A percentile compares a stretch with the other conserved stretches of the same genome.
These are phyloP conservation scores for Nicotiana attenuata DNA, from an alignment of 257 asterid genomes.

Conservation along the genomic window DNA sequence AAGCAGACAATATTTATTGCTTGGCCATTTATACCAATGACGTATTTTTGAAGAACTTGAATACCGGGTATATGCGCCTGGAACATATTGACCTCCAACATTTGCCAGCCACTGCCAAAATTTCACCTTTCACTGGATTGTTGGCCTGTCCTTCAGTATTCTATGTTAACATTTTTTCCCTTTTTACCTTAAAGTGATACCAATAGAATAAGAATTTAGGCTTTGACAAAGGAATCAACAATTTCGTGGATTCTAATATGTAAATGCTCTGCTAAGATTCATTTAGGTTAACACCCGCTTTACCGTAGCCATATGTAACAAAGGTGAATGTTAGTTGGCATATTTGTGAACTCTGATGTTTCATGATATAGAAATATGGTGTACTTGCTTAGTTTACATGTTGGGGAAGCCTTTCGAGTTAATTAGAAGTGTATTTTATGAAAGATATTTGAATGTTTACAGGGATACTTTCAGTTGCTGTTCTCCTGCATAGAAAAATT, in stretches of 20 bases:
- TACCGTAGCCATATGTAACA: not conserved
- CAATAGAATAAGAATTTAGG: not conserved
- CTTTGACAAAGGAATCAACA: not conserved
- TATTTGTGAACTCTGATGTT: not conserved
- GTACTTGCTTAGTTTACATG: not conserved
- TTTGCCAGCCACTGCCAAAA: not conserved
- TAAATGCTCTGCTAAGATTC: not conserved
- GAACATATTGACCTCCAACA: not conserved
- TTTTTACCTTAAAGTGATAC: not conserved
- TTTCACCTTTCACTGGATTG: not conserved
- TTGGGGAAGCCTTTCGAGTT: not conserved
- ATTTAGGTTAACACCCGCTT: not conserved
- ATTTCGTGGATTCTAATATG: not conserved
- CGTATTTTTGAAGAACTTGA: not conserved
- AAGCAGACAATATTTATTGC: not conserved
- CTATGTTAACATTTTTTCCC: not conserved
- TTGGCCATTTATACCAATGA: not conserved
- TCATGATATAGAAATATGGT: not conserved
- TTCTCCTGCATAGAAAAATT: slow-evolving; percentile 76
- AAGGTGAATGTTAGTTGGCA: not conserved
- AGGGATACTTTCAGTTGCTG: slow-evolving; percentile 87
- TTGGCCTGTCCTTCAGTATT: not conserved
- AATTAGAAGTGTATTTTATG: not conserved
- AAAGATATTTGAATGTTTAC: slow-evolving; percentile 18
- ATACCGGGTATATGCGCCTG: not conserved